phyloP scores from a whole-genome alignment of 2,329 filamentous ascomycete species.

The Colletotrichum sp. region DNA sequence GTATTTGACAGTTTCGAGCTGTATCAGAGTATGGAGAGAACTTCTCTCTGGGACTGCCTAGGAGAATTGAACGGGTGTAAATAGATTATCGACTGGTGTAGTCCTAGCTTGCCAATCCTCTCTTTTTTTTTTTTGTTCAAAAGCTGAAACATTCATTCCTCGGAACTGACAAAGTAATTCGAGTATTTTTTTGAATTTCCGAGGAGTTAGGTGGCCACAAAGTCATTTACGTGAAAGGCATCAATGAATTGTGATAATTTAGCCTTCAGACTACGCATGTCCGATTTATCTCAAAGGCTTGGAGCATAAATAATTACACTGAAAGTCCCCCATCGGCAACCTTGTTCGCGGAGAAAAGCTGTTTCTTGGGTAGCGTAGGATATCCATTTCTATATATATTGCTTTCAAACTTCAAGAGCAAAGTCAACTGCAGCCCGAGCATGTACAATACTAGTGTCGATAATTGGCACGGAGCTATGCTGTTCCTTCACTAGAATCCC shows the following conservation, averaged over 20 bases:
- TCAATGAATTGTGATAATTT: not conserved
- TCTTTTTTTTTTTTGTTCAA: not conserved
- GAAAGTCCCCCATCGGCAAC: not conserved
- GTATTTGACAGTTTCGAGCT: not conserved
- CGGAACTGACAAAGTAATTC: not conserved
- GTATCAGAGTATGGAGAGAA: not conserved
- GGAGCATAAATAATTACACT: not conserved
- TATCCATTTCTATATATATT: not conserved
- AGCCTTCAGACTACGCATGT: not conserved
- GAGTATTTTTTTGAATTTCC: not conserved
- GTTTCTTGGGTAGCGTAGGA: not conserved
- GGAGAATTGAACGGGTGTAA: not conserved
- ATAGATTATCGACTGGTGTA: not conserved
- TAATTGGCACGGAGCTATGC: not conserved
- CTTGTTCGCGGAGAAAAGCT: not conserved
- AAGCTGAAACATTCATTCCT: accelerated
- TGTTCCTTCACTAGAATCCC: not conserved
- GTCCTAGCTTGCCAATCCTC: not conserved
- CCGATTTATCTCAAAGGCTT: not conserved
- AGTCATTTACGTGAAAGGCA: not conserved
- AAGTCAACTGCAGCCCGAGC: not conserved
- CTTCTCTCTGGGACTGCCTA: not conserved
- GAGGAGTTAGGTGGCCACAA: not conserved
- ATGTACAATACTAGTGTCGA: not conserved
- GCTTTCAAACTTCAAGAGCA: not conserved